Evolutionary conservation across 805 yeast species (phyloP).

Genomic region (Wilhelminamyces savonicus): DNA sequence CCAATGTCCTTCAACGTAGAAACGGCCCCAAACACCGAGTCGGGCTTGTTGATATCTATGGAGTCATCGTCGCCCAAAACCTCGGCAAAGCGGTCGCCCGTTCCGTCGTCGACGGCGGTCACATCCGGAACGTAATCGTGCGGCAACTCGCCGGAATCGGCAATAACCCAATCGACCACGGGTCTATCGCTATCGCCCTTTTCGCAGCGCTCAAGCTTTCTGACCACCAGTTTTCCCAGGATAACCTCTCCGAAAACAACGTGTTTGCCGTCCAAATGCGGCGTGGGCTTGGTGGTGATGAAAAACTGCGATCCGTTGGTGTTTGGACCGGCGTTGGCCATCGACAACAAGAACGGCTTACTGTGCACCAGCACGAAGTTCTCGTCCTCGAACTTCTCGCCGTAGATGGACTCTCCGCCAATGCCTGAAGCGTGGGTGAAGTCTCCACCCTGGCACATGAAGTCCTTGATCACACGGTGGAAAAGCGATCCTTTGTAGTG

Average conservation of each 20-base stretch:
- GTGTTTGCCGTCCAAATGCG: slow-evolving; percentile 93
- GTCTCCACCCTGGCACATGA: slow-evolving; percentile 96
- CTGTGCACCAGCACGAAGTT: slow-evolving; percentile 72
- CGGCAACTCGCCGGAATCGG: slow-evolving; percentile 73
- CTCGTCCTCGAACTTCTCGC: slow-evolving; percentile 77
- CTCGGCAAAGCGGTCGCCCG: slow-evolving; percentile 81
- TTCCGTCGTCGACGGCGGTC: slow-evolving; percentile 57
- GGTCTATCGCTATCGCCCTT: slow-evolving; percentile 73
- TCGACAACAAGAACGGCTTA: slow-evolving; percentile 80
- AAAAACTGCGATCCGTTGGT: slow-evolving; percentile 97
- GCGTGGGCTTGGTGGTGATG: slow-evolving; percentile 87
- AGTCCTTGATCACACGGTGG: slow-evolving; percentile 84
- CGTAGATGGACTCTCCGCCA: slow-evolving; percentile 41
- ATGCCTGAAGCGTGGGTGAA: slow-evolving; percentile 38
- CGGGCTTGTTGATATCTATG: slow-evolving; percentile 54
- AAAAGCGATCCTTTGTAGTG: slow-evolving; percentile 80
- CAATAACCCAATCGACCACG: slow-evolving; percentile 57
- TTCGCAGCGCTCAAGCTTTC: slow-evolving; percentile 66
- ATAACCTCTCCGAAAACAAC: slow-evolving; percentile 93
- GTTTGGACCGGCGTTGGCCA: slow-evolving; percentile 96
- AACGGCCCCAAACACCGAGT: slow-evolving; percentile 62
- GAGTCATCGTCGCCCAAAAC: slow-evolving; percentile 66
- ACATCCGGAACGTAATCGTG: slow-evolving; percentile 49
- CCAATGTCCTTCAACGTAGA: slow-evolving; percentile 69
- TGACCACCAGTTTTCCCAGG: slow-evolving; percentile 71